Evolutionary conservation across 441 rosid genomes (phyloP), one percentile per base, ranked within the genome.

Genomic region (Mallotus japonicus): DNA sequence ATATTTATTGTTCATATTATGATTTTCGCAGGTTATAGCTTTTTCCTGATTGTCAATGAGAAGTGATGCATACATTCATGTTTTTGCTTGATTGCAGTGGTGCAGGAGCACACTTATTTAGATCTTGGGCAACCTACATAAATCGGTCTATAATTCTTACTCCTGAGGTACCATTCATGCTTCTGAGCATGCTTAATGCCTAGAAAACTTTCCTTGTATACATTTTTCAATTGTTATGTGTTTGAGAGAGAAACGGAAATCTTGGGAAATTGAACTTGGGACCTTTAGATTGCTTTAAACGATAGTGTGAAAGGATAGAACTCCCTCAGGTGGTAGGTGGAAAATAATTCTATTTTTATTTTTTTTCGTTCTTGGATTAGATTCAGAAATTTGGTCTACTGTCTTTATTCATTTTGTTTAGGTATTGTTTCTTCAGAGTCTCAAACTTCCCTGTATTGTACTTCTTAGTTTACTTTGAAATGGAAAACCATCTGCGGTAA

Each of bases 31-130:
- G 2, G 28, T 24, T 24, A 24, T 24, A 24, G 28, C 28, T 24
- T 34, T 34, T 34, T 34, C 3, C 5, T 3, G 4, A 5, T 34
- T 34, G 40, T 34, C 40, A 1, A 28, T 49, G 22, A 14, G 14
- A 16, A 37, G 37, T 71, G 61, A 56, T 54, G 3, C 22, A 44
- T 71, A 50, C 13, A 9, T 56, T 10, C 42, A 22, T 63, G 28
- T 37, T 53, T 55, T 71, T 71, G 34, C 22, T 54, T 5, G 34
- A 51, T 28, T 85, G 76, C 75, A 93, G 98, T 79, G 98, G 98
- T 65, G 95, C 87, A 73, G 98, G 97, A 83, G 98, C 98, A 85
- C 96, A 89, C 86, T 88, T 93, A 68, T 93, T 93, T 77, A 85
- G 85, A 76, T 92, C 98, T 19, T 93, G 98, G 97, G 82, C 89